These are phyloP conservation scores for Vicia faba DNA, from an alignment of 306 rosid genomes.

Conservation along the genomic window DNA sequence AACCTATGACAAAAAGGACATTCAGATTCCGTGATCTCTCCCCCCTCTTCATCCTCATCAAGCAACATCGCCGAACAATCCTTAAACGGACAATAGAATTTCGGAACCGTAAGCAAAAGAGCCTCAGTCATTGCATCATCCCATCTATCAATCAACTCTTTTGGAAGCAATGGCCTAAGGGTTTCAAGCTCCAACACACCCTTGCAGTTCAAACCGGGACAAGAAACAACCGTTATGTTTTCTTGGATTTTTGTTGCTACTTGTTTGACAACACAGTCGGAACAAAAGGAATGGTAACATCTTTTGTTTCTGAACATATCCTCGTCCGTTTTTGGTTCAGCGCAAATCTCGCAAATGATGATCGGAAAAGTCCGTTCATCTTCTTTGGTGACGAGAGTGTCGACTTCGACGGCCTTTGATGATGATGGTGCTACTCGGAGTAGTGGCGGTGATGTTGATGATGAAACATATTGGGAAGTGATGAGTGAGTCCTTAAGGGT, in stretches of 20 bases:
- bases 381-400: neutral
- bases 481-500: neutral
- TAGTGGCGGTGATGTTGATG: neutral
- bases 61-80: slow-evolving; percentile 61
- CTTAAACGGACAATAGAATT: slow-evolving; percentile 56
- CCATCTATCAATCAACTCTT: slow-evolving; percentile 50
- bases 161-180: slow-evolving; percentile 48
- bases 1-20: slow-evolving; percentile 67
- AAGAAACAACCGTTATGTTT: slow-evolving; percentile 39
- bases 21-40: slow-evolving; percentile 33
- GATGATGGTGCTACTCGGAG: slow-evolving; percentile 16
- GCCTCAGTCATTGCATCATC: slow-evolving; percentile 46
- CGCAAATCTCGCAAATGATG: slow-evolving; percentile 54
- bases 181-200: slow-evolving; percentile 45
- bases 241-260: slow-evolving; percentile 57
- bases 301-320: slow-evolving; percentile 44
- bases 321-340: slow-evolving; percentile 24
- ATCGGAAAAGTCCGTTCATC: neutral
- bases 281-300: slow-evolving; percentile 59
- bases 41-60: slow-evolving; percentile 21
- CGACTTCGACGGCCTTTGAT: neutral
- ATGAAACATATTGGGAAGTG: too few relatives aligned
- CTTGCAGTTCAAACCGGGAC: slow-evolving; percentile 56
- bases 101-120: slow-evolving; percentile 26
- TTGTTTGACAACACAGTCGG: slow-evolving; percentile 53